phyloP scores from a whole-genome alignment of 2,329 filamentous ascomycete genomes.

The Fusarium sp. region DNA sequence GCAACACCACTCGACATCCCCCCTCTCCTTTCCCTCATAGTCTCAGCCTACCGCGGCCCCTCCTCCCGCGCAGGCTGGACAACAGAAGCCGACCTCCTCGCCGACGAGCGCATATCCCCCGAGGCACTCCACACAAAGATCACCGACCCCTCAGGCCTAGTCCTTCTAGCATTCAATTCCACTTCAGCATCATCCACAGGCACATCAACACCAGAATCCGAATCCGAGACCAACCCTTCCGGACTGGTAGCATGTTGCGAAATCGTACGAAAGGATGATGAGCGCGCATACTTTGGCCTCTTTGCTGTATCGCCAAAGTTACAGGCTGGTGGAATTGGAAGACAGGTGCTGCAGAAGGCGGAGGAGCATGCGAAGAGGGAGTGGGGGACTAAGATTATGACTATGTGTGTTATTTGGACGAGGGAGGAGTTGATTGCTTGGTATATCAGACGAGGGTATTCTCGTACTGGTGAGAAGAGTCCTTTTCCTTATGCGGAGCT shows the following conservation, averaged over 20 bases:
- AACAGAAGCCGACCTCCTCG: conserved; percentile 59
- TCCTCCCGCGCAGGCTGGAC: conserved; percentile 59
- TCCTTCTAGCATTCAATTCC: conserved; percentile 52
- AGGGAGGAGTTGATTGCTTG: conserved; percentile 59
- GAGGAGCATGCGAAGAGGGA: conserved; percentile 53
- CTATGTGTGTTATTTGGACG: conserved; percentile 59
- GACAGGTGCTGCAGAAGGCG: conserved; percentile 55
- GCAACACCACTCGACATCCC: conserved; percentile 51
- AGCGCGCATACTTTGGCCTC: conserved; percentile 59
- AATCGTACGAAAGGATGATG: conserved; percentile 47
- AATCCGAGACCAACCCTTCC: conserved; percentile 31
- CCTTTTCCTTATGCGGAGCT: conserved; percentile 58
- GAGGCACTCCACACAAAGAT: conserved; percentile 55
- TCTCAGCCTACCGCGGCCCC: conserved; percentile 59
- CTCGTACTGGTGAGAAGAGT: conserved; percentile 52
- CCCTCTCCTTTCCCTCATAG: conserved; percentile 54
- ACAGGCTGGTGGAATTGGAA: conserved; percentile 60
- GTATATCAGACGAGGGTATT: conserved; percentile 60
- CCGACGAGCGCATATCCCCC: conserved; percentile 58
- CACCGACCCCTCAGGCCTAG: conserved; percentile 49
- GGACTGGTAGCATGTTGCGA: conserved; percentile 60
- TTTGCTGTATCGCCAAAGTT: conserved; percentile 59
- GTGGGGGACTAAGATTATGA: conserved; percentile 53
- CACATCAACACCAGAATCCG: conserved; percentile 24
- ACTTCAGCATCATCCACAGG: neutral